Evolutionary conservation across 2,329 filamentous ascomycete species (phyloP).

Genomic region (Diaporthe batatas): DNA sequence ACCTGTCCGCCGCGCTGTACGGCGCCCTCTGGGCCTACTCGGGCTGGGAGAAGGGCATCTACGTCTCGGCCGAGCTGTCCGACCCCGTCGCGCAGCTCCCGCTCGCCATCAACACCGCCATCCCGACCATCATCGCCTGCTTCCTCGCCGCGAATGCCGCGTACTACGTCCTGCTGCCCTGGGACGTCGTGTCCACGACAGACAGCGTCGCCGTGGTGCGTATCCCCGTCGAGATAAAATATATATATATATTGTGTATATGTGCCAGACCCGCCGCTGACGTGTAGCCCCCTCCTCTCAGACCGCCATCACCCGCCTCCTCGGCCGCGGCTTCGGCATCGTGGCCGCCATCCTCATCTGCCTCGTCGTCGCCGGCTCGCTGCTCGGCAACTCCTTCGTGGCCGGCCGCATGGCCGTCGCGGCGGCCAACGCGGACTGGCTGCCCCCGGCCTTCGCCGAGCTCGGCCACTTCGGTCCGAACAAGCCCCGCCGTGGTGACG

Average conservation of each 20-base stretch:
- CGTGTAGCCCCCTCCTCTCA: conserved; percentile 45
- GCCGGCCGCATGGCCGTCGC: conserved; percentile 72
- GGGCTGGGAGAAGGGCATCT: conserved; percentile 75
- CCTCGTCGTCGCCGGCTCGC: conserved; percentile 71
- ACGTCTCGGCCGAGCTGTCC: conserved; percentile 66
- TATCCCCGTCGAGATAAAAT: conserved; percentile 20
- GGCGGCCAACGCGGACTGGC: conserved; percentile 66
- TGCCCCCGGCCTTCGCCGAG: conserved; percentile 59
- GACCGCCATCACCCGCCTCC: conserved; percentile 67
- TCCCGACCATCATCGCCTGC: conserved; percentile 70
- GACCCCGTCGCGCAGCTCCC: conserved; percentile 67
- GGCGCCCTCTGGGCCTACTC: conserved; percentile 75
- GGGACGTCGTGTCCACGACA: conserved; percentile 68
- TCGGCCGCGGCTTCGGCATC: conserved; percentile 67
- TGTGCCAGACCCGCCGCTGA: no score
- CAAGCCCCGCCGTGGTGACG: conserved; percentile 36
- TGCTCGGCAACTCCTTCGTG: conserved; percentile 74
- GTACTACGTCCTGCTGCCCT: conserved; percentile 74
- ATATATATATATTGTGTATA: no score
- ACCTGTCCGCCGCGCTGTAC: conserved; percentile 72
- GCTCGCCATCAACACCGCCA: conserved; percentile 71
- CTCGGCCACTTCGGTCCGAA: conserved; percentile 57
- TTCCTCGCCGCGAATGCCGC: conserved; percentile 72
- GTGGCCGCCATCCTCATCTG: conserved; percentile 69
- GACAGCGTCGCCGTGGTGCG: conserved; percentile 74